Conservation (phyloP, 345 rosid genomes). For the Heritiera fomes region DNA sequence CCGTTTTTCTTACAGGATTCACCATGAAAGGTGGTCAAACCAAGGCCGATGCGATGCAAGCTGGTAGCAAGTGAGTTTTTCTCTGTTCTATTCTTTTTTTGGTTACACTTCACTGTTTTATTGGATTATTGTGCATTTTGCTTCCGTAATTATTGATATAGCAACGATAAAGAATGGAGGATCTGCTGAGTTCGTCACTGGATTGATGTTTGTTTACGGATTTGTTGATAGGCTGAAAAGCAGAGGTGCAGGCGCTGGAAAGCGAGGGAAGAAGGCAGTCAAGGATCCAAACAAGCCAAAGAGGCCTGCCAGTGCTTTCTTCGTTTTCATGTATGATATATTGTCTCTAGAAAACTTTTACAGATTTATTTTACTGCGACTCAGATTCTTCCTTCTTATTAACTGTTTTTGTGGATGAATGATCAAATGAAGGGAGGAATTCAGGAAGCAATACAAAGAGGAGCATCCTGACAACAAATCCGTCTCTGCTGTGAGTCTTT, state of each 20-base stretch:
- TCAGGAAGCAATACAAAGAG: conserved; percentile 79
- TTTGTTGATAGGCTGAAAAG: conserved; percentile 51
- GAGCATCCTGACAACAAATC: conserved; percentile 95
- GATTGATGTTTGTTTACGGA: neutral
- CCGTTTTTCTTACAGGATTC: conserved; percentile 39
- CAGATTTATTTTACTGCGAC: neutral
- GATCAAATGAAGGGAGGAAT: conserved; percentile 72
- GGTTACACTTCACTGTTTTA: too few relatives aligned
- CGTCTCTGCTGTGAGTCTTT: conserved; percentile 71
- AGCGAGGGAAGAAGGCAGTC: conserved; percentile 51
- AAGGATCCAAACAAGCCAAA: conserved; percentile 77
- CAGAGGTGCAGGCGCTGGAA: conserved; percentile 31
- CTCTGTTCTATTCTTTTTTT: neutral
- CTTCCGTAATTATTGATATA: neutral
- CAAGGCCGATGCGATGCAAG: conserved; percentile 36
- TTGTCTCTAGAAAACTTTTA: neutral
- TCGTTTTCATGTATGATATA: conserved; percentile 75
- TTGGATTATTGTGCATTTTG: neutral
- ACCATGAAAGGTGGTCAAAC: conserved; percentile 68
- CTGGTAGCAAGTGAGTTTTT: conserved; percentile 45
- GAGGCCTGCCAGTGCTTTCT: conserved; percentile 78
- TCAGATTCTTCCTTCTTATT: neutral
- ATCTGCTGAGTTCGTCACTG: neutral
- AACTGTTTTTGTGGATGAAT: conserved; percentile 35
- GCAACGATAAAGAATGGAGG: neutral